Conservation (phyloP, 352 stramenopile species). For the Globisporangium yorkense region DNA sequence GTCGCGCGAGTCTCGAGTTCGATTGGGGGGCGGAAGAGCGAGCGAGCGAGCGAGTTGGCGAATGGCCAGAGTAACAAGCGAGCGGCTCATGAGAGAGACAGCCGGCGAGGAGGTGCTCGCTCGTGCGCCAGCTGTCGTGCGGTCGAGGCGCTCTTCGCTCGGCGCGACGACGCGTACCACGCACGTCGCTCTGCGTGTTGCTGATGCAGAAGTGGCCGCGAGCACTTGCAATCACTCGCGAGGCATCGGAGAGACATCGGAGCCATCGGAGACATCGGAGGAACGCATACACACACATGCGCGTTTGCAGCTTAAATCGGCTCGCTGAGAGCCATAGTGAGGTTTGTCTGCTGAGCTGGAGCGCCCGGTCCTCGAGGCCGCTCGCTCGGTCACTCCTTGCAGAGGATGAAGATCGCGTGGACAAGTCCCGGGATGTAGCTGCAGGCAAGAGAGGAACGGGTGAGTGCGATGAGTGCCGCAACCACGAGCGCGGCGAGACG, state of each 20-base stretch:
- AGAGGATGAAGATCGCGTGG: conserved; percentile 68
- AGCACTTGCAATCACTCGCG: neutral
- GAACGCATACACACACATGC: neutral
- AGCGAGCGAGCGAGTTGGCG: neutral
- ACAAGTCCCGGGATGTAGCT: conserved; percentile 72
- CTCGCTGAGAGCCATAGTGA: too few relatives aligned
- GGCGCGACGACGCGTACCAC: neutral
- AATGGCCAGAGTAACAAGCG: neutral
- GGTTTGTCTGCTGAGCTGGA: neutral
- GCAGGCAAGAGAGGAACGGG: neutral
- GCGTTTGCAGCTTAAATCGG: neutral
- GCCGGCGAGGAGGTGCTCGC: neutral
- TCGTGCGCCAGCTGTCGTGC: neutral
- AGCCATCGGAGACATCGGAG: neutral
- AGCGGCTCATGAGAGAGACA: neutral
- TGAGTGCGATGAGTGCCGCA: neutral
- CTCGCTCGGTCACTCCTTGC: conserved; percentile 38
- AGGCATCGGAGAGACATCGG: neutral
- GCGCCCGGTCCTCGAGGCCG: too few relatives aligned
- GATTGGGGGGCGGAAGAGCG: neutral
- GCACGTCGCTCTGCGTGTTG: neutral
- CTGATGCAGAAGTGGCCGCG: too few relatives aligned
- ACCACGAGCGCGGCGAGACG: neutral
- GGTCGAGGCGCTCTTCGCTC: neutral
- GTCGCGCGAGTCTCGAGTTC: neutral